These are phyloP conservation scores for Macrocybe gigantea DNA, from an alignment of 768 basidiomycete genomes.

Conservation along the genomic window DNA sequence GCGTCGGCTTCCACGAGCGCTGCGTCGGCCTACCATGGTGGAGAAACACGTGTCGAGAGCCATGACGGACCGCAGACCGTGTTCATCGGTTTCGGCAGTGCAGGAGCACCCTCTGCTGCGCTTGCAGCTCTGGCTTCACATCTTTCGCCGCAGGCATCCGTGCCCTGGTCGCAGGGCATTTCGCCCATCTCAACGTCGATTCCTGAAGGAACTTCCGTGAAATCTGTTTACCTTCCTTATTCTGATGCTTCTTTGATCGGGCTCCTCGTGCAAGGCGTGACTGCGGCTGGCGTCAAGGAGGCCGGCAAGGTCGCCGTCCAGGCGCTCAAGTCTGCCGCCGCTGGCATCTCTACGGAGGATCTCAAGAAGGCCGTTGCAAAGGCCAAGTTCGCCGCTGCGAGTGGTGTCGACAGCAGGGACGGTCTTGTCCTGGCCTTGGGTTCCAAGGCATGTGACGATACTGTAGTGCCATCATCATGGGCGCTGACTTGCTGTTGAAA, in stretches of 20 bases:
- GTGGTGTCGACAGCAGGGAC: constrained; percentile 59
- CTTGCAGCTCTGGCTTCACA: constrained; percentile 77
- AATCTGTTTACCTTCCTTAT: constrained; percentile 79
- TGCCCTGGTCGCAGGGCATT: constrained; percentile 83
- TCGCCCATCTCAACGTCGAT: constrained; percentile 61
- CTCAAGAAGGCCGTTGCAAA: constrained; percentile 80
- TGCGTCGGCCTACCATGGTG: constrained; percentile 63
- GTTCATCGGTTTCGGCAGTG: constrained; percentile 84
- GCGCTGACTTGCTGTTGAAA: neutral
- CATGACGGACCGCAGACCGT: constrained; percentile 64
- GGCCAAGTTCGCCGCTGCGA: constrained; percentile 82
- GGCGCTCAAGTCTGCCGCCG: constrained; percentile 59
- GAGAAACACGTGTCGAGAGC: constrained; percentile 72
- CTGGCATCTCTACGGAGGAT: constrained; percentile 58
- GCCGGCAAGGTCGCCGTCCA: constrained; percentile 66
- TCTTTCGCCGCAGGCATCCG: constrained; percentile 68
- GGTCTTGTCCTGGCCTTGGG: constrained; percentile 60
- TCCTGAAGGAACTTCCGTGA: constrained; percentile 57
- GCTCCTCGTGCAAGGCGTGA: constrained; percentile 68
- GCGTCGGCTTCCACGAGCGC: constrained; percentile 27
- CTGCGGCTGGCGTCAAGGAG: constrained; percentile 55
- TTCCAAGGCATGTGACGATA: constrained; percentile 43
- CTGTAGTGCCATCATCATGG: no score
- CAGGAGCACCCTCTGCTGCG: constrained; percentile 58
- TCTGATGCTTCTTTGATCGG: constrained; percentile 90